Evolutionary conservation across 352 stramenopile genomes (phyloP).

Genomic region (Phytophthora sojae): DNA sequence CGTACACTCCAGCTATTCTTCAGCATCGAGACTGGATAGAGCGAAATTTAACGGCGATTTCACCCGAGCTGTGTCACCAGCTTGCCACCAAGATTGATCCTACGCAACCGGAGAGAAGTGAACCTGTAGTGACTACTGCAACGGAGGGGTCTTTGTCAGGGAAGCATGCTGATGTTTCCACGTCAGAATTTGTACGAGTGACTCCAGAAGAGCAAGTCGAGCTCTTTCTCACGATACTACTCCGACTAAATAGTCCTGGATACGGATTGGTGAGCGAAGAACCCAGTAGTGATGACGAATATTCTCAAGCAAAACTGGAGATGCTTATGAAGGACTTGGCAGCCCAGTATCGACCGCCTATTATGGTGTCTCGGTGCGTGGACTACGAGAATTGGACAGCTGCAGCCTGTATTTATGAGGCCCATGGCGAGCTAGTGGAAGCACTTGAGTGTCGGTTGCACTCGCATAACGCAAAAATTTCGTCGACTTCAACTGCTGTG

Average conservation of each 20-base stretch:
- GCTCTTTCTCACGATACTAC: constrained; percentile 76
- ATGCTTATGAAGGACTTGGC: constrained; percentile 59
- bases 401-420: constrained; percentile 81
- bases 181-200: constrained; percentile 54
- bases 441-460: constrained; percentile 86
- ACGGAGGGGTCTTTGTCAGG: constrained; percentile 8
- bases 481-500: constrained; percentile 2
- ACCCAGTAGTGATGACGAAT: constrained; percentile 23
- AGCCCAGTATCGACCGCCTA: constrained; percentile 74
- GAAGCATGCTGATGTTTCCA: constrained; percentile 46
- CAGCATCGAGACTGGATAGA: constrained; percentile 80
- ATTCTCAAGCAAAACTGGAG: constrained; percentile 66
- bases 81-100: constrained; percentile 64
- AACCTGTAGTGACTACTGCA: background rate
- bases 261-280: constrained; percentile 3
- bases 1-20: constrained; percentile 52
- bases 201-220: constrained; percentile 70
- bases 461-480: constrained; percentile 54
- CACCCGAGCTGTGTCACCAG: constrained; percentile 39
- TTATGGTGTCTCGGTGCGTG: constrained; percentile 80
- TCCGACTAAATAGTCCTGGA: constrained; percentile 57
- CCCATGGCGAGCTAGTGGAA: constrained; percentile 80
- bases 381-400: constrained; percentile 88
- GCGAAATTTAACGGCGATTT: constrained; percentile 55
- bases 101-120: constrained; percentile 7